Conservation (phyloP, 495 filamentous ascomycete species). For the Hyaloscypha finlandica region DNA sequence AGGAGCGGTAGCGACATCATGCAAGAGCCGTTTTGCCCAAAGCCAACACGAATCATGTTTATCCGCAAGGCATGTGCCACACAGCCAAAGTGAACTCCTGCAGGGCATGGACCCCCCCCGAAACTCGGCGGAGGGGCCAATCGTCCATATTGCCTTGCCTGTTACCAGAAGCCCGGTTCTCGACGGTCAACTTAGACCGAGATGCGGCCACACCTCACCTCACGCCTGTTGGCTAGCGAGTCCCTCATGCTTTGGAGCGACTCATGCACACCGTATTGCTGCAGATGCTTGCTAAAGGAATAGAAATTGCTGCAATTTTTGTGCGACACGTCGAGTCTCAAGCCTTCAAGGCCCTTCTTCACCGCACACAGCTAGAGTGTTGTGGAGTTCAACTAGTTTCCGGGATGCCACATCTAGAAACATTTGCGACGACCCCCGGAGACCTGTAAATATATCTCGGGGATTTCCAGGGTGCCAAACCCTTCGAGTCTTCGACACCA, state of each 20-base stretch:
- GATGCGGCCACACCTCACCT: background rate
- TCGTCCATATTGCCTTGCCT: too few species aligned
- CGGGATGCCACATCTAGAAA: background rate
- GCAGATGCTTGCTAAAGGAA: background rate
- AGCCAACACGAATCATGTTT: constrained; percentile 15
- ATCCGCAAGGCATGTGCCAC: background rate
- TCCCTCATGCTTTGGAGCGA: background rate
- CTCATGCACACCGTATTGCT: background rate
- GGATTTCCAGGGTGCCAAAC: background rate
- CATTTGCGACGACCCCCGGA: background rate
- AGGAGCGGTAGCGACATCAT: background rate
- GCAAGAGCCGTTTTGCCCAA: background rate
- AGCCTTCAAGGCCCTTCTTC: background rate
- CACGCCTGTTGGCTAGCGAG: background rate
- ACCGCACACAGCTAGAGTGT: background rate
- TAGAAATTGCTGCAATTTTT: background rate
- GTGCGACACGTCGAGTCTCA: background rate
- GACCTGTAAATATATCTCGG: background rate
- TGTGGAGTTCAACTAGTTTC: background rate
- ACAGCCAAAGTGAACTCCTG: constrained; percentile 11
- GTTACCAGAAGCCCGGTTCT: constrained; percentile 9
- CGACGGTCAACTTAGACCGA: background rate
- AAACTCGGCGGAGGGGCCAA: background rate
- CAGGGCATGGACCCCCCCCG: constrained; percentile 10
- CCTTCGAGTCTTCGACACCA: background rate